Evolutionary conservation across 2,329 filamentous ascomycete genomes (phyloP).

Genomic region (Cryphonectria japonica): DNA sequence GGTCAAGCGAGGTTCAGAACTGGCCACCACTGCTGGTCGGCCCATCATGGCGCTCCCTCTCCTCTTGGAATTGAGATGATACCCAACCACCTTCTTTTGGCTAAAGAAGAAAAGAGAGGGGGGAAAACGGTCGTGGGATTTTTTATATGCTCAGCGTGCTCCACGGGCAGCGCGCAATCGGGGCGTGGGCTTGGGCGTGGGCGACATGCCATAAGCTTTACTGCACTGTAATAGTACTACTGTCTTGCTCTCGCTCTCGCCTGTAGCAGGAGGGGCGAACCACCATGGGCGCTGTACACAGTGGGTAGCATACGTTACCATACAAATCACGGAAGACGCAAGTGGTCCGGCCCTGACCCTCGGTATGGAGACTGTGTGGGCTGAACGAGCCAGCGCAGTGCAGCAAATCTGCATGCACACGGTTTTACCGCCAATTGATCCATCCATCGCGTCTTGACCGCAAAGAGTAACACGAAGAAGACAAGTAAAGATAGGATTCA

Average conservation of each 20-base stretch:
- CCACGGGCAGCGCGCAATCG: neutral
- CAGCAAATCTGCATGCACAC: slow-evolving; percentile 16
- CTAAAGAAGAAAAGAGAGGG: neutral
- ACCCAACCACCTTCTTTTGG: slow-evolving; percentile 7
- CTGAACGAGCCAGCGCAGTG: neutral
- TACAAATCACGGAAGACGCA: neutral
- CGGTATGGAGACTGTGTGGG: neutral
- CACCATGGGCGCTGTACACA: neutral
- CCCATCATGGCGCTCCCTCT: neutral
- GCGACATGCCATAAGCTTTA: neutral
- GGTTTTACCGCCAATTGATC: slow-evolving; percentile 18
- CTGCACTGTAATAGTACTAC: neutral
- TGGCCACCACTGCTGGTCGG: neutral
- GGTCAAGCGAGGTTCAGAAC: slow-evolving; percentile 1
- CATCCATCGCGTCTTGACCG: slow-evolving; percentile 20
- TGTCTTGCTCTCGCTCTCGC: neutral
- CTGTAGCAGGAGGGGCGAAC: neutral
- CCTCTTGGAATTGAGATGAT: neutral
- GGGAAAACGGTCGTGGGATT: too few relatives aligned
- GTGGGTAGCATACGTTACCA: neutral
- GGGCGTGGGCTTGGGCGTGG: neutral
- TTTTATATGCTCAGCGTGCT: neutral
- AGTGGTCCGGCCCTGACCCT: neutral
- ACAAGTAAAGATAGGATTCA: neutral
- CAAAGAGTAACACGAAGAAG: neutral